phyloP scores from a whole-genome alignment of 768 basidiomycete genomes.

The Mycena latifolia region DNA sequence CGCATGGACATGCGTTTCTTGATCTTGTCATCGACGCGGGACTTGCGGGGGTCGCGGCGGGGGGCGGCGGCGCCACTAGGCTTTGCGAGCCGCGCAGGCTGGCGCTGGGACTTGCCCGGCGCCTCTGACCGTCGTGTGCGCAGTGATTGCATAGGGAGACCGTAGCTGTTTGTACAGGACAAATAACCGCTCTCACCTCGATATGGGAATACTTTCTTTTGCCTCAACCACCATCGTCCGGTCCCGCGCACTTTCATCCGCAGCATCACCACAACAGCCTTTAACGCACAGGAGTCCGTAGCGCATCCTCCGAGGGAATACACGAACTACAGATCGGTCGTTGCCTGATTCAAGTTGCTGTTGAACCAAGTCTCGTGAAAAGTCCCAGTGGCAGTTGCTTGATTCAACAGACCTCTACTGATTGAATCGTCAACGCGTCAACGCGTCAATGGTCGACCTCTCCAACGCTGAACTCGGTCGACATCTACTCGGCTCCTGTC shows the following conservation, averaged over 20 bases:
- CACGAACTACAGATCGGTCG: too few relatives aligned
- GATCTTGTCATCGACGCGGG: conserved; percentile 87
- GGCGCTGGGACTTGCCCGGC: conserved; percentile 50
- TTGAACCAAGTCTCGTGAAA: too few relatives aligned
- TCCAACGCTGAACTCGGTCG: too few relatives aligned
- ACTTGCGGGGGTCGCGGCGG: conserved; percentile 62
- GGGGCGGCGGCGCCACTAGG: conserved; percentile 39
- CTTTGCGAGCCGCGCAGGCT: conserved; percentile 34
- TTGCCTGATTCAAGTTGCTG: too few relatives aligned
- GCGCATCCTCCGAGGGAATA: too few relatives aligned
- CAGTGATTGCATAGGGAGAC: conserved; percentile 62
- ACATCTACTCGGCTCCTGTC: too few relatives aligned
- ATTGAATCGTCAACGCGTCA: too few relatives aligned
- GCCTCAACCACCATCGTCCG: neutral
- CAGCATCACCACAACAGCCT: conserved; percentile 1
- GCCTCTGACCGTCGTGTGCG: conserved; percentile 65
- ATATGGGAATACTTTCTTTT: neutral
- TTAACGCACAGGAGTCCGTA: too few relatives aligned
- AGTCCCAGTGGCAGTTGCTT: too few relatives aligned
- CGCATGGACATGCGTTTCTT: conserved; percentile 97
- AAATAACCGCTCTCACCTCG: neutral
- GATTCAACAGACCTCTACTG: too few relatives aligned
- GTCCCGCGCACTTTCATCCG: neutral
- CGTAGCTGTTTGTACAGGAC: conserved; percentile 6
- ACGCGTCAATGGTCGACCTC: too few relatives aligned